Conservation (phyloP, 1,284 basidiomycete genomes). For the Boletus smithii region DNA sequence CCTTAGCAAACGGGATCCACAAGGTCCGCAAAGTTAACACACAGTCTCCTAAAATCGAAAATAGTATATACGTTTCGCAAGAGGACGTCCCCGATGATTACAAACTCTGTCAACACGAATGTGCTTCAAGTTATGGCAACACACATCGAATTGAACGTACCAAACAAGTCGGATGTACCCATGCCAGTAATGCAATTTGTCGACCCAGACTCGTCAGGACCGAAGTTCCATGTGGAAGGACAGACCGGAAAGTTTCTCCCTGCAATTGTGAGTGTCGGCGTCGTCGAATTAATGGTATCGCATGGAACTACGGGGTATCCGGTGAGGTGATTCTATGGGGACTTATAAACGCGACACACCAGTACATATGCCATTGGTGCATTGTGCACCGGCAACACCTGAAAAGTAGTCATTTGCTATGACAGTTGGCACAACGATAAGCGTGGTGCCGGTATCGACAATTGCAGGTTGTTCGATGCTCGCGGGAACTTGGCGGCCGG, state of each 20-base stretch:
- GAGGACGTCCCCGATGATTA: conserved; percentile 25
- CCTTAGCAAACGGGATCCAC: neutral
- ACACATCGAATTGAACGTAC: conserved; percentile 3
- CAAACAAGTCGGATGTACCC: conserved; percentile 1
- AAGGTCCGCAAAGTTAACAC: conserved; percentile 21
- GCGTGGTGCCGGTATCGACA: conserved; percentile 29
- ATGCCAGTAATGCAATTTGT: conserved; percentile 18
- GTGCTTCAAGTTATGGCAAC: neutral
- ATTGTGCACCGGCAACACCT: conserved; percentile 7
- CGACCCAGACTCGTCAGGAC: neutral
- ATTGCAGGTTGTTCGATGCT: conserved; percentile 5
- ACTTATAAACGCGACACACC: conserved; percentile 6
- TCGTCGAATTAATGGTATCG: conserved; percentile 8
- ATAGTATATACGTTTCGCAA: conserved; percentile 23
- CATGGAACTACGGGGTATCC: conserved; percentile 22
- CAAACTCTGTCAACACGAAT: conserved; percentile 15
- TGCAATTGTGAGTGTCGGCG: conserved; percentile 12
- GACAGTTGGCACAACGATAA: conserved; percentile 11
- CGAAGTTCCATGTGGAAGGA: conserved; percentile 17
- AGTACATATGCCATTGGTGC: conserved; percentile 2
- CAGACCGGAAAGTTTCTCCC: conserved; percentile 13
- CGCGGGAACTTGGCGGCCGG: neutral
- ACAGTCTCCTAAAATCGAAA: conserved; percentile 17
- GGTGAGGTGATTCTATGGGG: neutral
- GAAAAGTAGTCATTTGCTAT: conserved; percentile 15